phyloP scores from a whole-genome alignment of 2,329 filamentous ascomycete species.

The Coniochaeta hoffmannii region DNA sequence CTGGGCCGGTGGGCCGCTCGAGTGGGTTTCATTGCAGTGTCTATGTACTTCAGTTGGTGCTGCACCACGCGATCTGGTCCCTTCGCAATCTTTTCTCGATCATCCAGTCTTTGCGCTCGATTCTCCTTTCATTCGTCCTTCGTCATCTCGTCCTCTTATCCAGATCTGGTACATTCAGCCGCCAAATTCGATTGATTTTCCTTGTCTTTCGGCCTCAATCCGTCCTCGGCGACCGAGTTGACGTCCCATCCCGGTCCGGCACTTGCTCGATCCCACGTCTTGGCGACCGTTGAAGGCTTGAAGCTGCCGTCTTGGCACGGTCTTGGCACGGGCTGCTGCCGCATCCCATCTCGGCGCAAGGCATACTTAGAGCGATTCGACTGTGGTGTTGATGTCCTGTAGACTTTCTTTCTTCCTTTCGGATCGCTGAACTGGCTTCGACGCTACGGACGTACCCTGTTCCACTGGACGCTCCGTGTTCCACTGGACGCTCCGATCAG shows the following conservation, averaged over 20 bases:
- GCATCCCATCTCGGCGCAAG: not conserved
- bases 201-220: not conserved
- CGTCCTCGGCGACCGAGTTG: not conserved
- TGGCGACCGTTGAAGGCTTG: not conserved
- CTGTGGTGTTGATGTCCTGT: no score
- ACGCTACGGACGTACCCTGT: no score
- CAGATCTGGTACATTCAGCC: not conserved
- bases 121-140: not conserved
- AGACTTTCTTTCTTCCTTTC: no score
- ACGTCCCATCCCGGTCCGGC: not conserved
- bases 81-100: not conserved
- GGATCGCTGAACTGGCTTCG: not conserved
- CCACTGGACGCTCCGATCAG: not conserved
- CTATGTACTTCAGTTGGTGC: not conserved
- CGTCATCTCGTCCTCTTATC: no score
- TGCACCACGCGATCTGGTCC: not conserved
- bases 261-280: not conserved
- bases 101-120: not conserved
- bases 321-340: slow-evolving; percentile 3
- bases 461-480: no score
- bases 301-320: slow-evolving; percentile 4
- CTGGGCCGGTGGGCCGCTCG: not conserved
- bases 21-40: not conserved
- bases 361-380: no score
- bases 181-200: not conserved